Percentiles rank a stretch among this genome's conserved stretches.
Conservation (phyloP, 257 asterid species). For the Avicennia marina region DNA sequence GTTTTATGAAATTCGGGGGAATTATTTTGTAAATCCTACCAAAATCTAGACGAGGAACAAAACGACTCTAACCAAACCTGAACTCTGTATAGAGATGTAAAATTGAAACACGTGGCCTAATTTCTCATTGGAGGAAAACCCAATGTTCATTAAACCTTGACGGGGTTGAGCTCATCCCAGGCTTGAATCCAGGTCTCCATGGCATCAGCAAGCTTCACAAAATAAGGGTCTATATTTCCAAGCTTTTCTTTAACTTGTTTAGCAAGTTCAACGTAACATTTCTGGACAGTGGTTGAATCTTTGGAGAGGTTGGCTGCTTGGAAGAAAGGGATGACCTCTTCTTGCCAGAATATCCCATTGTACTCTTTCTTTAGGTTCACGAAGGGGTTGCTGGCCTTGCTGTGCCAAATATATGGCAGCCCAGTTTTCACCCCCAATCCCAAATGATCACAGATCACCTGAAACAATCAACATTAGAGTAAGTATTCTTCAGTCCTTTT, state of each 20-base stretch:
- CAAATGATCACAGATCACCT: constrained; percentile 90
- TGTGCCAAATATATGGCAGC: constrained; percentile 88
- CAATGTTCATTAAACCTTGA: not conserved
- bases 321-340: constrained; percentile 88
- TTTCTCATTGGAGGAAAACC: too few species aligned
- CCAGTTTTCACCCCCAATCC: constrained; percentile 88
- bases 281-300: constrained; percentile 75
- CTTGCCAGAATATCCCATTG: constrained; percentile 95
- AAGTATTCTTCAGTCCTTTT: too few species aligned
- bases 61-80: too few species aligned
- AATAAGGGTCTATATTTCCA: constrained; percentile 64
- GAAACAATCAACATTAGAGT: not conserved
- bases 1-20: too few species aligned
- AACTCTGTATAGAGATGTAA: too few species aligned
- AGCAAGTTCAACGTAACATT: constrained; percentile 66
- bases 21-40: too few species aligned
- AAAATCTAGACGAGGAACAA: too few species aligned
- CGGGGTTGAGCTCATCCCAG: constrained; percentile 80
- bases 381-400: constrained; percentile 95
- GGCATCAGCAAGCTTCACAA: constrained; percentile 71
- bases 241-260: constrained; percentile 75
- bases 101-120: too few species aligned
- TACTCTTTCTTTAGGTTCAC: constrained; percentile 80
- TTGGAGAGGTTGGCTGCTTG: constrained; percentile 56
- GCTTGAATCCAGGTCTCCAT: constrained; percentile 93